phyloP scores from a whole-genome alignment of 2,329 filamentous ascomycete genomes.

The Domatiomyces catenatus region DNA sequence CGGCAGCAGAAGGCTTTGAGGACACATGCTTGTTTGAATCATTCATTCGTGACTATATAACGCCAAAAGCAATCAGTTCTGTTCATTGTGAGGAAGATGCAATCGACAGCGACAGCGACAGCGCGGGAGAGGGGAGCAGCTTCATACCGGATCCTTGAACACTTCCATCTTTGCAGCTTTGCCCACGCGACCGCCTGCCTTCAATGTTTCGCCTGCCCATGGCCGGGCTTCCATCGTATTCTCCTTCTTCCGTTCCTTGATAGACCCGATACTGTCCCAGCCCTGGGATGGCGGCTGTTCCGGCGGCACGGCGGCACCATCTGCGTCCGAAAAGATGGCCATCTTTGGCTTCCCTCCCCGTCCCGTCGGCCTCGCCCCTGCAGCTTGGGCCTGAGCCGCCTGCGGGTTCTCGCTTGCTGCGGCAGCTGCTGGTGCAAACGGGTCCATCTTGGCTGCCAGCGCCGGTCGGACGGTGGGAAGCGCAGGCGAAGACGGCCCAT shows the following conservation, averaged over 20 bases:
- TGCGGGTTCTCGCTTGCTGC: slow-evolving; percentile 44
- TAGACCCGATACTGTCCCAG: slow-evolving; percentile 82
- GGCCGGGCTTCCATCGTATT: slow-evolving; percentile 74
- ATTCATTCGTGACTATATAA: slow-evolving; percentile 33
- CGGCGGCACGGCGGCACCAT: slow-evolving; percentile 42
- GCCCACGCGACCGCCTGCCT: slow-evolving; percentile 68
- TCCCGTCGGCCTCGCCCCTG: slow-evolving; percentile 31
- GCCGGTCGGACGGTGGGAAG: slow-evolving; percentile 70
- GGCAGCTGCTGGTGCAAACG: slow-evolving; percentile 44
- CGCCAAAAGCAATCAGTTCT: slow-evolving; percentile 67
- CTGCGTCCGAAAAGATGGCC: slow-evolving; percentile 73
- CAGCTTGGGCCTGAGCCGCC: slow-evolving; percentile 38
- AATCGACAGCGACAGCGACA: slow-evolving; percentile 15
- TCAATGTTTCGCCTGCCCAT: slow-evolving; percentile 82
- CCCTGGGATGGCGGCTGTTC: slow-evolving; percentile 48
- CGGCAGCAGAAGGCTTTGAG: slow-evolving; percentile 56
- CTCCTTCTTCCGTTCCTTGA: slow-evolving; percentile 84
- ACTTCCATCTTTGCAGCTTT: slow-evolving; percentile 69
- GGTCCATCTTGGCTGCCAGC: slow-evolving; percentile 70
- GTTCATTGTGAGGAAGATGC: slow-evolving; percentile 53
- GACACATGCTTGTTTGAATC: slow-evolving; percentile 21
- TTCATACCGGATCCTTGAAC: slow-evolving; percentile 93
- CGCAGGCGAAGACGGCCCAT: slow-evolving; percentile 69
- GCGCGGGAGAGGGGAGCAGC: slow-evolving; percentile 23
- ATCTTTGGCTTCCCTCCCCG: slow-evolving; percentile 67